Evolutionary conservation across 2,329 filamentous ascomycete genomes (phyloP).

Genomic region (Dactylellina haptotyla): DNA sequence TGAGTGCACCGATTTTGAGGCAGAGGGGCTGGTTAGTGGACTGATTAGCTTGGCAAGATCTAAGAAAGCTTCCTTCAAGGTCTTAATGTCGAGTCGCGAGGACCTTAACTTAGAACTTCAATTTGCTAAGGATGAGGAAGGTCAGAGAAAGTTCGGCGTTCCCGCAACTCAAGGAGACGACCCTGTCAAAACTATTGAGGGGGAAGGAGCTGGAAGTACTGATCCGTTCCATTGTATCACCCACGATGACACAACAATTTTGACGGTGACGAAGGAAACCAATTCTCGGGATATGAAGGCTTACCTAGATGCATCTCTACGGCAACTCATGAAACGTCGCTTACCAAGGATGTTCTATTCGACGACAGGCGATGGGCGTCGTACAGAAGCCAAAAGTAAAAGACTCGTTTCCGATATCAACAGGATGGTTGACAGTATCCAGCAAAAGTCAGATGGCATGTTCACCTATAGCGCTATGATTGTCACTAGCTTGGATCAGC

Average conservation of each 20-base stretch:
- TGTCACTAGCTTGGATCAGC: conserved; percentile 23
- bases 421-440: conserved; percentile 23
- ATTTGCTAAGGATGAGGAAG: neutral
- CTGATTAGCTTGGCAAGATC: conserved; percentile 23
- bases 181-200: neutral
- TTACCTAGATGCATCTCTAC: conserved; percentile 24
- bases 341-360: conserved; percentile 1
- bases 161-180: neutral
- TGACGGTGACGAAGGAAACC: conserved; percentile 26
- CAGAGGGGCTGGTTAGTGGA: neutral
- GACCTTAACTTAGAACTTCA: conserved; percentile 8
- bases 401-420: conserved; percentile 16
- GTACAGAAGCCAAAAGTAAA: conserved; percentile 4
- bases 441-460: conserved; percentile 31
- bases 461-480: conserved; percentile 38
- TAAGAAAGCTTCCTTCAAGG: conserved; percentile 14
- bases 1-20: conserved; percentile 38
- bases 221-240: conserved; percentile 7
- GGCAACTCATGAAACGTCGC: neutral
- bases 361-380: neutral
- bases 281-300: conserved; percentile 39
- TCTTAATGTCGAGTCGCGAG: conserved; percentile 37
- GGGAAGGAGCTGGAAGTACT: neutral
- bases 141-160: too few species aligned
- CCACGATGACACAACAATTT: conserved; percentile 13